Conservation (phyloP, 192 early-diverging fungal genomes). For the Podila epicladia region DNA sequence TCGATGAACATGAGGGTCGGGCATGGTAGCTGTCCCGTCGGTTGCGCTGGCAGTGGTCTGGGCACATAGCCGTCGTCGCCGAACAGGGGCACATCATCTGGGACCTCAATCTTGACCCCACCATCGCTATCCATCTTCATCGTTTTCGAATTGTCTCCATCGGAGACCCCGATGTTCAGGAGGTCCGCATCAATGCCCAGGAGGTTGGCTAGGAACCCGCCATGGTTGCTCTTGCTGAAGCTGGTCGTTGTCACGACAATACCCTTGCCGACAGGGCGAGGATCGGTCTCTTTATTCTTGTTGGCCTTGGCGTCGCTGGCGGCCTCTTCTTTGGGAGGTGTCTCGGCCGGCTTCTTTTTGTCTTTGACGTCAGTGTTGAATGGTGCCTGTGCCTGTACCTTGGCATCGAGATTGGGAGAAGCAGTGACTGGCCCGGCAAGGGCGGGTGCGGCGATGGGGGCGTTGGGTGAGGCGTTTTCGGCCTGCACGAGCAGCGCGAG, state of each 20-base stretch:
- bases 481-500: constrained; percentile 16
- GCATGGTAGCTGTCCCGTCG: neutral
- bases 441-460: neutral
- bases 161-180: neutral
- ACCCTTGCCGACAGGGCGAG: neutral
- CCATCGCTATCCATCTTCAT: too few species aligned
- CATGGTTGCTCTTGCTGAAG: neutral
- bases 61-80: constrained; percentile 4
- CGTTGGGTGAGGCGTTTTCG: neutral
- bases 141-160: neutral
- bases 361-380: too few species aligned
- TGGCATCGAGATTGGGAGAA: neutral
- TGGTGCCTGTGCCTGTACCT: neutral
- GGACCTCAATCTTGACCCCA: neutral
- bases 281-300: neutral
- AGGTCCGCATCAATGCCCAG: neutral
- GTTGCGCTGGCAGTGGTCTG: neutral
- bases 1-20: neutral
- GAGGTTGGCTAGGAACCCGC: neutral
- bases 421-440: neutral
- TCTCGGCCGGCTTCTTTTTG: neutral
- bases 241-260: neutral
- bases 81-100: neutral
- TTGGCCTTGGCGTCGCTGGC: neutral
- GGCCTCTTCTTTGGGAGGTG: neutral